A percentile compares a stretch with the other conserved stretches of the same genome.
Conservation (phyloP, 2,329 filamentous ascomycete species). For the Epichloe amarillans region DNA sequence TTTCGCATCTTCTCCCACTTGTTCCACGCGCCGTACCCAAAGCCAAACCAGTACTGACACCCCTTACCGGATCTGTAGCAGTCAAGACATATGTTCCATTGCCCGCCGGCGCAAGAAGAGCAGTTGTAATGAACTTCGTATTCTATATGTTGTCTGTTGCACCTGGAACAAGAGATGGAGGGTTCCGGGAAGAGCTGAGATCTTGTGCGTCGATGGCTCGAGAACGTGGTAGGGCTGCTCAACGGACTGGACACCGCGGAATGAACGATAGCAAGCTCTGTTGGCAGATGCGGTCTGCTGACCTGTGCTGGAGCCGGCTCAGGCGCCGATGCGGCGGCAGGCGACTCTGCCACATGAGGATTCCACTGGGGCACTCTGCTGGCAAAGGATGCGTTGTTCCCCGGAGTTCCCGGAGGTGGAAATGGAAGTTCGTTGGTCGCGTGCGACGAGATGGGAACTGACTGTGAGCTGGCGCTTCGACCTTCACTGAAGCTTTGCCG, state of each 20-base stretch:
- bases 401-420: constrained; percentile 6
- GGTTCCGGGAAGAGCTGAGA: constrained; percentile 53
- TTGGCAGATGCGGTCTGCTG: constrained; percentile 20
- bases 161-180: constrained; percentile 59
- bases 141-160: constrained; percentile 59
- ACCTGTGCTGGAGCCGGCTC: constrained; percentile 12
- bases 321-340: constrained; percentile 4
- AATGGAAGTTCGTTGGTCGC: constrained; percentile 12
- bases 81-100: constrained; percentile 65
- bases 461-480: constrained; percentile 27
- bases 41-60: constrained; percentile 80
- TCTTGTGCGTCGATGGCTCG: constrained; percentile 26
- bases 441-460: constrained; percentile 15
- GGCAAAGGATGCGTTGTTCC: constrained; percentile 24
- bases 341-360: constrained; percentile 2
- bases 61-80: constrained; percentile 70
- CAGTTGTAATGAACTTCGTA: constrained; percentile 83
- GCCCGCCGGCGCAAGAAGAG: constrained; percentile 50
- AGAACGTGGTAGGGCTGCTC: constrained; percentile 16
- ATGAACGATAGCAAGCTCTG: constrained; percentile 26
- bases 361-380: constrained; percentile 19
- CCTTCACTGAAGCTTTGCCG: constrained; percentile 29
- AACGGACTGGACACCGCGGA: constrained; percentile 20
- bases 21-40: constrained; percentile 57
- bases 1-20: constrained; percentile 47